These are phyloP conservation scores for Penicillium glabrum DNA, from an alignment of 2,329 filamentous ascomycete species.

Conservation along the genomic window DNA sequence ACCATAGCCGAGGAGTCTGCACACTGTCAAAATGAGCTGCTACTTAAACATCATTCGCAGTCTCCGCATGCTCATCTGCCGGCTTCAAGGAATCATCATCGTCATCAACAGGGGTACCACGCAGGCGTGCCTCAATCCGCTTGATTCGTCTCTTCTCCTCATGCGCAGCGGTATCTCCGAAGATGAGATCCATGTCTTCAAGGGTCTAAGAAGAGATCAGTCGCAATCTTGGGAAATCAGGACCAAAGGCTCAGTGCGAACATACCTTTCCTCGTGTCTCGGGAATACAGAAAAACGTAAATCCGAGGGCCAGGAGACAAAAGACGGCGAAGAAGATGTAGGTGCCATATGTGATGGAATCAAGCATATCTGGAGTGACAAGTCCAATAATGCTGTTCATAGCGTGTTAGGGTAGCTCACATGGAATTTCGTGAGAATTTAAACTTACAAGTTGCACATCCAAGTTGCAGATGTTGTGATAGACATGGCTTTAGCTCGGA, in stretches of 20 bases:
- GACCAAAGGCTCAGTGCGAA: not conserved
- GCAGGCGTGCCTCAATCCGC: slow-evolving; percentile 39
- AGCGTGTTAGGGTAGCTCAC: not conserved
- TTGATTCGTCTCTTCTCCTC: slow-evolving; percentile 41
- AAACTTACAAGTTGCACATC: slow-evolving; percentile 41
- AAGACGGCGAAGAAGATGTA: slow-evolving; percentile 43
- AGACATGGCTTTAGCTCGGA: slow-evolving; percentile 39
- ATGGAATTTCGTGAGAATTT: not conserved
- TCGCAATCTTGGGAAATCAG: not conserved
- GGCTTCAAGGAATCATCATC: slow-evolving; percentile 23
- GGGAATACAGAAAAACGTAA: slow-evolving; percentile 37
- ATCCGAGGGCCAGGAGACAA: slow-evolving; percentile 34
- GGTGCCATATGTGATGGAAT: slow-evolving; percentile 38
- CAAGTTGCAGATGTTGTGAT: slow-evolving; percentile 40
- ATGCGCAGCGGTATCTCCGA: slow-evolving; percentile 40
- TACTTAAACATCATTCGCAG: slow-evolving; percentile 3
- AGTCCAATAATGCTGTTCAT: slow-evolving; percentile 34
- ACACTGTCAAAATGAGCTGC: too few relatives aligned
- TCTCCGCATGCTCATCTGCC: slow-evolving; percentile 22
- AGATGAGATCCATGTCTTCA: slow-evolving; percentile 57
- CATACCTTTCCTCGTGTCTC: slow-evolving; percentile 38
- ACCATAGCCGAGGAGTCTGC: too few relatives aligned
- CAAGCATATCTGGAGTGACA: slow-evolving; percentile 40
- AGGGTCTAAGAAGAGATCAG: slow-evolving; percentile 39
- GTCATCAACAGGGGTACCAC: slow-evolving; percentile 21